A percentile compares a stretch with the other conserved stretches of the same genome.
These are phyloP conservation scores for Peniophora sp. DNA, from an alignment of 1,284 basidiomycete species.

Conservation along the genomic window DNA sequence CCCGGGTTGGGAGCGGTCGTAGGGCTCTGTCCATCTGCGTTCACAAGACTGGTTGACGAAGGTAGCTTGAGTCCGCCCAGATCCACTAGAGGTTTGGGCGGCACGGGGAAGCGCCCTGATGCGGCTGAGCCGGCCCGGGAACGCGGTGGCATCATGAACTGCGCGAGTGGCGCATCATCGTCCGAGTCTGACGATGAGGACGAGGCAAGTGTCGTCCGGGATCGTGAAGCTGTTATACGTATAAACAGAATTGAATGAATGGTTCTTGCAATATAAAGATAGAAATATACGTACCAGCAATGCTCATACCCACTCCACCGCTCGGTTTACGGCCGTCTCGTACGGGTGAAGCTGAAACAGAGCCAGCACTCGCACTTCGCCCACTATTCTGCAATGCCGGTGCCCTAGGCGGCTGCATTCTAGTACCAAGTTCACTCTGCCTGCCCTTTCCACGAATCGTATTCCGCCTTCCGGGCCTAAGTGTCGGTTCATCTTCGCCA, in stretches of 20 bases:
- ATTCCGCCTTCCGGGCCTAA: not conserved
- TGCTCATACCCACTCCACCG: not conserved
- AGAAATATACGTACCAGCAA: not conserved
- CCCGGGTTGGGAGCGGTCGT: not conserved
- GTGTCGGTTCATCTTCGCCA: not conserved
- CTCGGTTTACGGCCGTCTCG: too few species aligned
- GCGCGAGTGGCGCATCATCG: constrained; percentile 36
- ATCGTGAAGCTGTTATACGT: not conserved
- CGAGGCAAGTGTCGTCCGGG: constrained; percentile 4
- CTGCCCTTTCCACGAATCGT: not conserved
- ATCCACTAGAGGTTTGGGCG: constrained; percentile 42
- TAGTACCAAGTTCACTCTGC: not conserved
- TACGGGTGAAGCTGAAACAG: too few species aligned
- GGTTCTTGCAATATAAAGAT: not conserved
- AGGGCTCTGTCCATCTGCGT: not conserved
- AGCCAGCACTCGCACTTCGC: not conserved
- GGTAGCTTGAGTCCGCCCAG: constrained; percentile 24
- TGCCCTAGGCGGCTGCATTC: too few species aligned
- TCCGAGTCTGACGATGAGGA: constrained; percentile 15
- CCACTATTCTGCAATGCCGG: not conserved
- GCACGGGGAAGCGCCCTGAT: constrained; percentile 28
- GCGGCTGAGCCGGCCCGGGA: constrained; percentile 29
- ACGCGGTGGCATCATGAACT: constrained; percentile 30
- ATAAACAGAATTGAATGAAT: not conserved
- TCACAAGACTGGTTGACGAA: not conserved